Evolutionary conservation across 106 monocot genomes (phyloP).

Genomic region (Dendrobium chrysotoxum): DNA sequence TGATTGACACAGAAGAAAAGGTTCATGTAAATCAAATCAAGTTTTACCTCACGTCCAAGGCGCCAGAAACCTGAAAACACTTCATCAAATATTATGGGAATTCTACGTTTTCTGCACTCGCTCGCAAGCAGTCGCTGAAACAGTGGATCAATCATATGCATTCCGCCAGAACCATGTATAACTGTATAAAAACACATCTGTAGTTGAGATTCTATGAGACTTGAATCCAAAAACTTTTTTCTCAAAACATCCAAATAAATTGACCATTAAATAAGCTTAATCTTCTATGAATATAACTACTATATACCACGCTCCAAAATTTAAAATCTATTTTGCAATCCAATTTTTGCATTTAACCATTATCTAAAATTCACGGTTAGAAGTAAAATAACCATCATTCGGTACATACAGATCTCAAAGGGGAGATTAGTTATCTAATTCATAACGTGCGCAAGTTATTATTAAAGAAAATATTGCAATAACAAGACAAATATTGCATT

Average conservation of each 20-base stretch:
- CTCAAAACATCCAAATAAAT: neutral
- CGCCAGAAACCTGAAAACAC: constrained; percentile 99
- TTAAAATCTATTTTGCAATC: neutral
- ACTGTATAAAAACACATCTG: constrained; percentile 35
- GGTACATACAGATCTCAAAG: neutral
- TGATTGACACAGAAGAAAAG: neutral
- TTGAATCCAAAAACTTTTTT: neutral
- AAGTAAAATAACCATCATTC: neutral
- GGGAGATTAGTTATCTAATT: neutral
- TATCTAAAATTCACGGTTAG: neutral
- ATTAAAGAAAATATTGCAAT: neutral
- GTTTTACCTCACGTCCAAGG: constrained; percentile 74
- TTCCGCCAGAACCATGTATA: constrained; percentile 90
- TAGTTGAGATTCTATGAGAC: neutral
- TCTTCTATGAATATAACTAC: neutral
- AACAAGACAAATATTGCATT: too few species aligned
- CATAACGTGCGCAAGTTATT: neutral
- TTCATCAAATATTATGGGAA: constrained; percentile 97
- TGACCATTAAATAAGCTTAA: neutral
- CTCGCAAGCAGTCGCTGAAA: constrained; percentile 82
- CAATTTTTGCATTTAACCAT: neutral
- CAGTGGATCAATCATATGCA: constrained; percentile 97
- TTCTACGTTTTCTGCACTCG: constrained; percentile 52
- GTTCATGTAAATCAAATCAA: neutral
- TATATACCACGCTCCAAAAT: neutral